Base-by-base conservation (phyloP, 495 filamentous ascomycete species). In the Hypoxylon fuscum region DNA sequence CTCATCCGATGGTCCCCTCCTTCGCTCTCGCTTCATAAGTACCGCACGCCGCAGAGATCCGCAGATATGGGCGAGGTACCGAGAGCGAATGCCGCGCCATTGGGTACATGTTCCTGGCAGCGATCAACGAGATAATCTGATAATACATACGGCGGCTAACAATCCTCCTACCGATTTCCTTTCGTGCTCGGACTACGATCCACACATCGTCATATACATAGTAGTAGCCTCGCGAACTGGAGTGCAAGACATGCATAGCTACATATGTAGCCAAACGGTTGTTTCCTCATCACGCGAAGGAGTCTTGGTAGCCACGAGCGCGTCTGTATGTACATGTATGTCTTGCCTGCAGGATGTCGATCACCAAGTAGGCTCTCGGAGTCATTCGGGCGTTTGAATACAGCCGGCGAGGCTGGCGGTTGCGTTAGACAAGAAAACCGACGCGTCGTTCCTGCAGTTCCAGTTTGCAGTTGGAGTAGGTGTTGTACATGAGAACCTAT, bases 311-410 rank as follows among this genome's bases (percentile, higher is more conserved):
- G 25, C 47, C 56, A 66, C 63, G 56, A 51, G 63, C 31, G 10
- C 41, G 15, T 38, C 10, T 51, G 52, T 38, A 62, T 56, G 59
- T 62, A 11, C 29, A 4, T 51, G 52, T 38, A 62, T 56, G 59
- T 62, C 52, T 56, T 42, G 46, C 32, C 62, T 53, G 62, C 41
- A 53, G 32, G 45, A 43, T 5, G 57, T 48, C 46, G 46, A 62
- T 49, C 57, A 10, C 48, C 34, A 40, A 49, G 51, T 11, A 41
- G 35, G 52, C 57, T 48, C 23, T 66, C 57, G 63, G 57, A 23
- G 41, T 21, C 17, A 41, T 20, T 50, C 37, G 46, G 25, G 40
- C 37, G 44, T 17, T 45, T 44, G 22, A 46, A 15, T 38, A 20
- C 20, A 25, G 38, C 50, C 61, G 42, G 41, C 40, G 55, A 59